Percentiles rank a stretch among this genome's conserved stretches.
These are phyloP conservation scores for Xylariomycetidae sp. DNA, from an alignment of 2,329 filamentous ascomycete species.

Conservation along the genomic window DNA sequence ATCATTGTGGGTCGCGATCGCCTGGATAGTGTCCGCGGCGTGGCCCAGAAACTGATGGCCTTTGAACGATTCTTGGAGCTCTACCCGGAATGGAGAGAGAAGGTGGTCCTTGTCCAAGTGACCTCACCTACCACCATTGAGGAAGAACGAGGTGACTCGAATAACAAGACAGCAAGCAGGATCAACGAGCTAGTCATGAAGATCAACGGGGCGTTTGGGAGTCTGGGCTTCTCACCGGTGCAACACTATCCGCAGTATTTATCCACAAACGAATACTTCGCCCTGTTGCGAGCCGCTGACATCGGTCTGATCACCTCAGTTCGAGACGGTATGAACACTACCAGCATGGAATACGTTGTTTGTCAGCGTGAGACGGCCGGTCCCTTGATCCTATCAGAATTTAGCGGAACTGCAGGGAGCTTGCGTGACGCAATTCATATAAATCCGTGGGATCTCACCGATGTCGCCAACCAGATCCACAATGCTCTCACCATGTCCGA, in stretches of 20 bases:
- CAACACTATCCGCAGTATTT: conserved; percentile 95
- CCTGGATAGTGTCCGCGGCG: conserved; percentile 87
- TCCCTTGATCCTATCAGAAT: conserved; percentile 90
- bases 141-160: conserved; percentile 69
- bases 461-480: conserved; percentile 80
- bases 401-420: conserved; percentile 87
- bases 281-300: conserved; percentile 83
- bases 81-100: conserved; percentile 87
- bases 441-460: conserved; percentile 89
- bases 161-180: conserved; percentile 78
- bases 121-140: conserved; percentile 82
- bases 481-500: conserved; percentile 72
- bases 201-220: conserved; percentile 89
- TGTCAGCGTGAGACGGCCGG: conserved; percentile 85
- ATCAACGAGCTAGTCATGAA: conserved; percentile 86
- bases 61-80: conserved; percentile 89
- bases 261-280: conserved; percentile 86
- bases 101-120: conserved; percentile 91
- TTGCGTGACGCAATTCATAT: conserved; percentile 86
- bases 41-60: conserved; percentile 92
- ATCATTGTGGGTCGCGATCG: conserved; percentile 93
- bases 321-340: conserved; percentile 96
- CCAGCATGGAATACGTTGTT: conserved; percentile 88
- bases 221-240: conserved; percentile 82
- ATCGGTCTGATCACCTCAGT: conserved; percentile 94